A percentile compares a stretch with the other conserved stretches of the same genome.
Evolutionary conservation across 345 rosid species (phyloP).

Genomic region (Adansonia digitata): DNA sequence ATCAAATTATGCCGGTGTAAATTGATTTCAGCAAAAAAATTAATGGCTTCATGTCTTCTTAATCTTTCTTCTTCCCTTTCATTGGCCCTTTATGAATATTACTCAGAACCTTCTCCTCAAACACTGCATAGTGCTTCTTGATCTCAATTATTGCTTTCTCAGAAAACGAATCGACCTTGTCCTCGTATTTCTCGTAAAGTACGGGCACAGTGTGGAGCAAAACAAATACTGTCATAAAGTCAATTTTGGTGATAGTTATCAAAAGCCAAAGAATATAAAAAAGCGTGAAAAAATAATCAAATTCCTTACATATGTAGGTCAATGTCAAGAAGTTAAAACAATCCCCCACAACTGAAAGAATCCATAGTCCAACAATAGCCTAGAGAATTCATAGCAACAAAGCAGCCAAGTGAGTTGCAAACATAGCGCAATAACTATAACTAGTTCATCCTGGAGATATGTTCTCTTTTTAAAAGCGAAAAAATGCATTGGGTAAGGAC

Average conservation of each 20-base stretch:
- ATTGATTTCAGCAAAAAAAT: neutral
- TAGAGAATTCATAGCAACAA: conserved; percentile 22
- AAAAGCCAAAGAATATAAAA: neutral
- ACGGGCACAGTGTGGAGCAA: conserved; percentile 64
- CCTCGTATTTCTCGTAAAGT: conserved; percentile 80
- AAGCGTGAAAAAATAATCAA: neutral
- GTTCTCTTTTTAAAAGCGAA: neutral
- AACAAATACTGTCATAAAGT: conserved; percentile 47
- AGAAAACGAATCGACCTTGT: conserved; percentile 65
- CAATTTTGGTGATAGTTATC: neutral
- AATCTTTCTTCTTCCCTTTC: conserved; percentile 69
- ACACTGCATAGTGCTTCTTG: conserved; percentile 73
- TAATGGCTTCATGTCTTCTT: conserved; percentile 13
- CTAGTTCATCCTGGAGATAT: neutral
- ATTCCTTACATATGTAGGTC: conserved; percentile 58
- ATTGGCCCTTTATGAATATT: conserved; percentile 68
- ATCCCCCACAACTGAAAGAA: conserved; percentile 62
- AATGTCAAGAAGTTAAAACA: conserved; percentile 72
- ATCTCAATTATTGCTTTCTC: conserved; percentile 73
- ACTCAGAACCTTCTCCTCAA: conserved; percentile 70
- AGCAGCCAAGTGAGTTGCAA: neutral
- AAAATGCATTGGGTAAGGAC: neutral
- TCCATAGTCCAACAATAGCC: conserved; percentile 81
- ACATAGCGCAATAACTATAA: neutral
- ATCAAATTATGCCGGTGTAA: neutral